These are phyloP conservation scores for Myotisia sp. DNA, from an alignment of 2,329 filamentous ascomycete species.

Conservation along the genomic window DNA sequence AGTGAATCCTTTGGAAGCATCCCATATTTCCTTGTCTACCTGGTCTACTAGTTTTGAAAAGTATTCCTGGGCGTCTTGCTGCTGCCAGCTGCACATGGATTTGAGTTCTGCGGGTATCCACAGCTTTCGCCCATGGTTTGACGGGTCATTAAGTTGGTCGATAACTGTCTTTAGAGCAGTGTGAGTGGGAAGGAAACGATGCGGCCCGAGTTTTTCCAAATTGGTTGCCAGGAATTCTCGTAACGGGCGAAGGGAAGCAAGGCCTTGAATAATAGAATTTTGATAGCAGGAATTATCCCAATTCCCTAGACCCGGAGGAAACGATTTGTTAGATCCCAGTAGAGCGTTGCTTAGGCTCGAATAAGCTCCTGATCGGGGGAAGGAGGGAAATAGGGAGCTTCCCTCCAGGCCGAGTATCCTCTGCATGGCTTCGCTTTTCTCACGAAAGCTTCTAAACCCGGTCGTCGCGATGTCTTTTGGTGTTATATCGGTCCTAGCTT, in stretches of 20 bases:
- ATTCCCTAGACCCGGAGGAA: constrained; percentile 60
- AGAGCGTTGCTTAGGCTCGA: constrained; percentile 38
- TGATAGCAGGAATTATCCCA: constrained; percentile 95
- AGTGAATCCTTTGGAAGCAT: constrained; percentile 33
- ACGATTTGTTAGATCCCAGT: constrained; percentile 21
- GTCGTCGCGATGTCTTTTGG: constrained; percentile 11
- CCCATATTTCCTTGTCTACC: constrained; percentile 60
- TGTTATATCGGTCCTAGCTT: neutral
- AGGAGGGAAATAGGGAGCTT: constrained; percentile 35
- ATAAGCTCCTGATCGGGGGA: constrained; percentile 40
- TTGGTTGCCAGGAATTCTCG: constrained; percentile 47
- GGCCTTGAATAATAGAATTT: constrained; percentile 80
- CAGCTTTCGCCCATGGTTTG: constrained; percentile 59
- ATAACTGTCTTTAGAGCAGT: constrained; percentile 51
- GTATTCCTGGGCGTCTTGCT: constrained; percentile 97
- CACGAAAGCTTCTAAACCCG: constrained; percentile 27
- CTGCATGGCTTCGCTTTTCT: constrained; percentile 52
- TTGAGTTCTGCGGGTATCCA: constrained; percentile 75
- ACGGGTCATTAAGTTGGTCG: constrained; percentile 51
- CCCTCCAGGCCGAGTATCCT: constrained; percentile 48
- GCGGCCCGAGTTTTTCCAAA: constrained; percentile 22
- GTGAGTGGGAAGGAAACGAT: constrained; percentile 33
- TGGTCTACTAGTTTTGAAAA: constrained; percentile 80
- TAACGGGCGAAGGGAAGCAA: constrained; percentile 61
- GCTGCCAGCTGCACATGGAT: constrained; percentile 86